A percentile compares a stretch with the other conserved stretches of the same genome.
Conservation (phyloP, 2,329 filamentous ascomycete species). For the Curvularia lunata region DNA sequence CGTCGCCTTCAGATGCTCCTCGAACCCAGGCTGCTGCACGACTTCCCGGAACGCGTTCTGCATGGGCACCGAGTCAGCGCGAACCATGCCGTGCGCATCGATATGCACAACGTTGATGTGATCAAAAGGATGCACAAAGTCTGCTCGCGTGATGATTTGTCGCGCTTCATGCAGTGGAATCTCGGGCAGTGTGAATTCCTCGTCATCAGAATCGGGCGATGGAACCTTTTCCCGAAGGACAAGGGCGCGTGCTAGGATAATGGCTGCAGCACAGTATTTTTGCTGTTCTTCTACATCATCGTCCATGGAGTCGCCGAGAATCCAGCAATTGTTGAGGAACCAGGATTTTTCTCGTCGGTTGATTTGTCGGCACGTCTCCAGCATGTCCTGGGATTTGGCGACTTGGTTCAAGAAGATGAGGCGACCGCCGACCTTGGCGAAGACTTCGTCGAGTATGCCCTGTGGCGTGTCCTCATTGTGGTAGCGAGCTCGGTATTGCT, state of each 20-base stretch:
- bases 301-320: conserved; percentile 78
- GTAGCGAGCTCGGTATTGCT: conserved; percentile 77
- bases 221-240: conserved; percentile 74
- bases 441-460: conserved; percentile 74
- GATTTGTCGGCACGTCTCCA: conserved; percentile 76
- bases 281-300: conserved; percentile 98
- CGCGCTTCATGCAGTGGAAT: conserved; percentile 56
- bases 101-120: conserved; percentile 95
- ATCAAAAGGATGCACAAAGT: conserved; percentile 91
- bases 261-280: conserved; percentile 92
- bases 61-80: conserved; percentile 95
- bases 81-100: conserved; percentile 81
- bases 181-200: conserved; percentile 76
- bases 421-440: conserved; percentile 85
- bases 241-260: conserved; percentile 87
- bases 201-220: conserved; percentile 62
- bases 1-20: conserved; percentile 80
- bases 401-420: conserved; percentile 87
- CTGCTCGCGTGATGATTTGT: conserved; percentile 91
- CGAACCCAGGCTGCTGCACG: conserved; percentile 75
- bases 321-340: conserved; percentile 80
- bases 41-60: conserved; percentile 88
- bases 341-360: conserved; percentile 74
- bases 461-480: conserved; percentile 66
- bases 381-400: conserved; percentile 81